Conservation (phyloP, 1,139 yeast genomes). For the Pichia sp. region DNA sequence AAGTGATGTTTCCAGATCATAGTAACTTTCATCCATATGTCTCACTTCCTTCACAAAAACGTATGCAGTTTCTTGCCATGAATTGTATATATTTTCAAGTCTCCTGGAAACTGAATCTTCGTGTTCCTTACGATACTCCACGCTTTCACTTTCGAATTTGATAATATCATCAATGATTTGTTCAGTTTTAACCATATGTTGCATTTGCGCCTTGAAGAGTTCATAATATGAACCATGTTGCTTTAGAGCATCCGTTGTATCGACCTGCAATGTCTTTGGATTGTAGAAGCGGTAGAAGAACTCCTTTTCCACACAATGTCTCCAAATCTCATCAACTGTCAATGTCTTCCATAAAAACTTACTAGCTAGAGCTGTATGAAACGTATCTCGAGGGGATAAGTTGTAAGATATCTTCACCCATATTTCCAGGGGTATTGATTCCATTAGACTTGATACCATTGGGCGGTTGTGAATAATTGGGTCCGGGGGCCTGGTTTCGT, state of each 20-base stretch:
- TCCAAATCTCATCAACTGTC: constrained; percentile 9
- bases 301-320: constrained; percentile 2
- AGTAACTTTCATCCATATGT: not conserved
- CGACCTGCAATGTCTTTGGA: no score
- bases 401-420: constrained; percentile 7
- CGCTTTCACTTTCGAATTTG: no score
- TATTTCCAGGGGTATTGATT: constrained; percentile 8
- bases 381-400: constrained; percentile 2
- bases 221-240: constrained; percentile 6
- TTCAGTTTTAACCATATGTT: not conserved
- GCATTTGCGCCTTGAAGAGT: not conserved
- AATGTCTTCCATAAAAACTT: not conserved
- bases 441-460: no score
- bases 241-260: no score
- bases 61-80: no score
- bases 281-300: no score
- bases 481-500: not conserved
- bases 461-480: not conserved
- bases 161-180: not conserved
- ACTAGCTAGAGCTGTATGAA: not conserved
- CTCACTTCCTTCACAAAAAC: not conserved
- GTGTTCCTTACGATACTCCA: no score
- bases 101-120: no score
- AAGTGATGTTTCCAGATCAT: no score
- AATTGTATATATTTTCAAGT: no score